phyloP scores from a whole-genome alignment of 805 yeast genomes.

The Saccharomycopsis amapae region DNA sequence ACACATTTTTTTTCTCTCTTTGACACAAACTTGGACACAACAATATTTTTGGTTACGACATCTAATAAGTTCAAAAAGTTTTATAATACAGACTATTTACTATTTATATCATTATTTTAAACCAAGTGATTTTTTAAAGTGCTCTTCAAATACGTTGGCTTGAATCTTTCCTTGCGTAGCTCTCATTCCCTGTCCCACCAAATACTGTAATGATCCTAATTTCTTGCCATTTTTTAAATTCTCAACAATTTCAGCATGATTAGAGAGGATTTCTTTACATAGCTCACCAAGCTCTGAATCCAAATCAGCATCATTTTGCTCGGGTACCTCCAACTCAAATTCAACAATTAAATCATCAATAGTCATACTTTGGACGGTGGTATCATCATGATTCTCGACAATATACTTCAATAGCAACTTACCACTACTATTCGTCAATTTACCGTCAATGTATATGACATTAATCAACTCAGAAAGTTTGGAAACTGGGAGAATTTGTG shows the following conservation, averaged over 20 bases:
- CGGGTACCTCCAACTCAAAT: slow-evolving; percentile 38
- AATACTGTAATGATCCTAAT: slow-evolving; percentile 57
- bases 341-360: slow-evolving; percentile 45
- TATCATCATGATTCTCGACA: slow-evolving; percentile 40
- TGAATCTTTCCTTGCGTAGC: slow-evolving; percentile 55
- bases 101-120: neutral
- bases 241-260: slow-evolving; percentile 47
- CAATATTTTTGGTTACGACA: too few relatives aligned
- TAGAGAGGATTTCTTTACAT: slow-evolving; percentile 39
- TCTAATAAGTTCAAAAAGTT: too few relatives aligned
- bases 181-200: slow-evolving; percentile 83
- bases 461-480: slow-evolving; percentile 49
- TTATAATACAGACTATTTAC: too few relatives aligned
- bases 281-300: slow-evolving; percentile 28
- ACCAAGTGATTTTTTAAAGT: slow-evolving; percentile 27
- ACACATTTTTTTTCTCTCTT: too few relatives aligned
- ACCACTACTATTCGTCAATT: slow-evolving; percentile 61
- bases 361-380: slow-evolving; percentile 22
- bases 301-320: slow-evolving; percentile 32
- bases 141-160: slow-evolving; percentile 30
- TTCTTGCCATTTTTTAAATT: slow-evolving; percentile 53
- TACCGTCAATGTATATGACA: slow-evolving; percentile 36
- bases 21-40: too few relatives aligned
- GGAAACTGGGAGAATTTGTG: slow-evolving; percentile 32
- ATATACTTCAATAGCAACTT: slow-evolving; percentile 57